A percentile compares a stretch with the other conserved stretches of the same genome.
Conservation (phyloP, 2,329 filamentous ascomycete species). For the Diaporthe batatas region DNA sequence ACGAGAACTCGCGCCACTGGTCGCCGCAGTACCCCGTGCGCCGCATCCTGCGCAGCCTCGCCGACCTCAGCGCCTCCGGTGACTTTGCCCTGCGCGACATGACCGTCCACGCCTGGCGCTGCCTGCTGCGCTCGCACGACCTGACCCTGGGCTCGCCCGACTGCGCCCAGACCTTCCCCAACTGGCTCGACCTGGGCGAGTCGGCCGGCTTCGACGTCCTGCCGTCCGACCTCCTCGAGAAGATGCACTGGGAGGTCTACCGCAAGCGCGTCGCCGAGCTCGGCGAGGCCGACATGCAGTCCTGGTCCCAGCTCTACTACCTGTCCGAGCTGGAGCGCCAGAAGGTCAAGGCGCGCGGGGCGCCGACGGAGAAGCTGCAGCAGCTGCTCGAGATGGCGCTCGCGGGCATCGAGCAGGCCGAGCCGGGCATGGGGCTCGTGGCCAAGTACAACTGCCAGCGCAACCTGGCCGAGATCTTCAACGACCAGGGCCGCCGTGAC, state of each 20-base stretch:
- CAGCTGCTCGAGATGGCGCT: slow-evolving; percentile 28
- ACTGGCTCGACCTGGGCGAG: slow-evolving; percentile 41
- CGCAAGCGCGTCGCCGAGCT: not conserved
- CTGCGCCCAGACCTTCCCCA: slow-evolving; percentile 30
- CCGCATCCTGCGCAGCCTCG: slow-evolving; percentile 34
- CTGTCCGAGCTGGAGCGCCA: slow-evolving; percentile 41
- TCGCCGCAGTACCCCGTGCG: slow-evolving; percentile 38
- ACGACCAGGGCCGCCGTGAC: slow-evolving; percentile 12
- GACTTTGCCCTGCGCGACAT: slow-evolving; percentile 37
- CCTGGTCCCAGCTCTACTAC: slow-evolving; percentile 34
- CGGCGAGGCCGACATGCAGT: not conserved
- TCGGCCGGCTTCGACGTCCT: slow-evolving; percentile 36
- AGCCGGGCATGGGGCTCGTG: not conserved
- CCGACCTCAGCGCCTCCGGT: slow-evolving; percentile 17
- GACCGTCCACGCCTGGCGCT: slow-evolving; percentile 34
- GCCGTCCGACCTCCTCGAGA: slow-evolving; percentile 31
- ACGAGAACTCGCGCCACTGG: slow-evolving; percentile 34
- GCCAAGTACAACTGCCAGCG: slow-evolving; percentile 38
- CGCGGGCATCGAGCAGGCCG: not conserved
- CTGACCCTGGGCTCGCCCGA: slow-evolving; percentile 9
- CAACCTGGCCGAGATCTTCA: slow-evolving; percentile 31
- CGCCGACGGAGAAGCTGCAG: slow-evolving; percentile 22
- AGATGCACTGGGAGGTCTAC: slow-evolving; percentile 33
- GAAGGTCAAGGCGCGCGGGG: slow-evolving; percentile 31
- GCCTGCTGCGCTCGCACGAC: slow-evolving; percentile 38